Conservation (phyloP, 1,284 basidiomycete species). For the Papiliotrema laurentii region DNA sequence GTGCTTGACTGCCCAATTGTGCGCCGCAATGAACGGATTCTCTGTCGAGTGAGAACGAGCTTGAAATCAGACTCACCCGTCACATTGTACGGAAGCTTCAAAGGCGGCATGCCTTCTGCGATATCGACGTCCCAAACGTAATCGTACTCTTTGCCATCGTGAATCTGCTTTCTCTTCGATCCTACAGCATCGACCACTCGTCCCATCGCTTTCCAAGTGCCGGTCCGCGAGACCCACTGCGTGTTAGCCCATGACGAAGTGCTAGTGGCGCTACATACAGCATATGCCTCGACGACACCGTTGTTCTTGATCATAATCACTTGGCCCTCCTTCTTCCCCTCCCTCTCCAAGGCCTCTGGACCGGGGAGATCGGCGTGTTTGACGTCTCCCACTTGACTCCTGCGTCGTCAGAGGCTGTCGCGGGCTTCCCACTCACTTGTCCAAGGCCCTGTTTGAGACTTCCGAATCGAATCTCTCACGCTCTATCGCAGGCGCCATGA, state of each 20-base stretch:
- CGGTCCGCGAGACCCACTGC: constrained; percentile 69
- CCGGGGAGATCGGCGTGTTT: constrained; percentile 85
- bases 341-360: constrained; percentile 66
- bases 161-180: constrained; percentile 76
- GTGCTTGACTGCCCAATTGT: constrained; percentile 78
- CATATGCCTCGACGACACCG: constrained; percentile 77
- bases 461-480: constrained; percentile 67
- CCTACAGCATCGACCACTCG: constrained; percentile 94
- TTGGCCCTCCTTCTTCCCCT: constrained; percentile 86
- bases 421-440: constrained; percentile 33
- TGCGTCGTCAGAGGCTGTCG: constrained; percentile 12
- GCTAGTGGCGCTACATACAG: constrained; percentile 53
- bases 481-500: constrained; percentile 66
- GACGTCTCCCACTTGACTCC: constrained; percentile 84
- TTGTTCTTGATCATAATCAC: constrained; percentile 82
- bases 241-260: not conserved
- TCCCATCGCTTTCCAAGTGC: constrained; percentile 86
- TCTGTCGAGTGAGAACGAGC: constrained; percentile 54
- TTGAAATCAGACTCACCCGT: constrained; percentile 56
- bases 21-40: constrained; percentile 86
- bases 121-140: constrained; percentile 99
- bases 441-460: constrained; percentile 55
- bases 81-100: constrained; percentile 92
- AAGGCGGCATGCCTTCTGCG: constrained; percentile 81
- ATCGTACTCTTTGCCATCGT: constrained; percentile 91